phyloP scores from a whole-genome alignment of 495 filamentous ascomycete species.

The Neurospora sublineolata region DNA sequence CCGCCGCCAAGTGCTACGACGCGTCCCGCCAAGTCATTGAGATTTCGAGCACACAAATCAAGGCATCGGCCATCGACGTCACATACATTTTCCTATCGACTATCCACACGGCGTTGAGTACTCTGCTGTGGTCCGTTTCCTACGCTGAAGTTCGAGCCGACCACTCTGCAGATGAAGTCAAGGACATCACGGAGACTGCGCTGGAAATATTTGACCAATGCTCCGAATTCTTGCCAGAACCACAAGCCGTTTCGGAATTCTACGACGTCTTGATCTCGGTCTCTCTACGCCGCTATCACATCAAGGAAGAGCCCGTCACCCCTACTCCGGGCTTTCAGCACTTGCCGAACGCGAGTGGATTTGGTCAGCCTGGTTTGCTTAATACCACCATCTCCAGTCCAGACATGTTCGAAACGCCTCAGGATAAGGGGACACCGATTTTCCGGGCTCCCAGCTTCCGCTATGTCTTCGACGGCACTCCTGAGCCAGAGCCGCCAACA shows the following conservation, averaged over 20 bases:
- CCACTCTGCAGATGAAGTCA: slow-evolving; percentile 58
- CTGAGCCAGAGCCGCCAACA: slow-evolving; percentile 27
- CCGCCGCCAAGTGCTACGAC: slow-evolving; percentile 72
- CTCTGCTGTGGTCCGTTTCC: slow-evolving; percentile 77
- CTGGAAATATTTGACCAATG: slow-evolving; percentile 64
- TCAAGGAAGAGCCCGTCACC: slow-evolving; percentile 32
- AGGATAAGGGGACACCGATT: neutral
- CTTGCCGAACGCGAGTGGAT: neutral
- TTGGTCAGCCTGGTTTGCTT: neutral
- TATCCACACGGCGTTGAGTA: slow-evolving; percentile 78
- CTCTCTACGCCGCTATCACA: slow-evolving; percentile 69
- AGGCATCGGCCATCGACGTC: slow-evolving; percentile 61
- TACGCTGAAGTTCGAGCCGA: slow-evolving; percentile 67
- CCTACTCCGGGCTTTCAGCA: neutral
- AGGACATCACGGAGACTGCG: slow-evolving; percentile 55
- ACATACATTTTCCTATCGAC: slow-evolving; percentile 86
- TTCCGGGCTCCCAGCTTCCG: slow-evolving; percentile 24
- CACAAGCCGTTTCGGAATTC: slow-evolving; percentile 66
- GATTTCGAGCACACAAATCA: slow-evolving; percentile 65
- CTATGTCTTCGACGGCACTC: slow-evolving; percentile 36
- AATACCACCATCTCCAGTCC: neutral
- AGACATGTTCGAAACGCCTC: neutral
- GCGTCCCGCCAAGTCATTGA: slow-evolving; percentile 67
- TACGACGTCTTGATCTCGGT: slow-evolving; percentile 71
- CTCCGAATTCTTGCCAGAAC: slow-evolving; percentile 79